phyloP scores from a whole-genome alignment of 768 basidiomycete genomes.

The Cyathus striatus region DNA sequence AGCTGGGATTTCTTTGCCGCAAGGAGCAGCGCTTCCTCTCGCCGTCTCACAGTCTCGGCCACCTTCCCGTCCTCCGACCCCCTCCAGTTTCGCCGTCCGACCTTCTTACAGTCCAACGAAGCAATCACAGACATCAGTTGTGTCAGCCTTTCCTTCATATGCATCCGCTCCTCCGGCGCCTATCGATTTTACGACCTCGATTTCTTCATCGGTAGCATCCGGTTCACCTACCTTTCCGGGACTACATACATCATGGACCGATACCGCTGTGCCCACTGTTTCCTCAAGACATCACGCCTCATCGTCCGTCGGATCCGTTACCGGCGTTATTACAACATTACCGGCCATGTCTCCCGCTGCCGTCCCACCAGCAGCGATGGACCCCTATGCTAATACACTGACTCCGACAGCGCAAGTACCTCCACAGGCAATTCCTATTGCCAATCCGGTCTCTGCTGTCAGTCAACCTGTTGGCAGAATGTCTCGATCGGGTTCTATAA shows the following conservation, averaged over 20 bases:
- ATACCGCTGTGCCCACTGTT: constrained; percentile 25
- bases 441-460: constrained; percentile 12
- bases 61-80: constrained; percentile 23
- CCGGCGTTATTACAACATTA: constrained; percentile 14
- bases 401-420: constrained; percentile 15
- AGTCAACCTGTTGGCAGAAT: constrained; percentile 44
- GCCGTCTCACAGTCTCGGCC: constrained; percentile 31
- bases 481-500: constrained; percentile 55
- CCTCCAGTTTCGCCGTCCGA: constrained; percentile 22
- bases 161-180: constrained; percentile 11
- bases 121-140: constrained; percentile 11
- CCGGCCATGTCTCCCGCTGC: not conserved
- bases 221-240: constrained; percentile 20
- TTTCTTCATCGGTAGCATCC: constrained; percentile 10
- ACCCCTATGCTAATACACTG: constrained; percentile 12
- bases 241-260: constrained; percentile 33
- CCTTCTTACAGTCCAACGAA: constrained; percentile 22
- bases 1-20: constrained; percentile 6
- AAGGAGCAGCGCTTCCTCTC: constrained; percentile 8
- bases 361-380: not conserved
- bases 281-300: constrained; percentile 40
- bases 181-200: constrained; percentile 12
- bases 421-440: constrained; percentile 4
- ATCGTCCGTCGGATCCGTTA: constrained; percentile 31
- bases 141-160: constrained; percentile 16